phyloP scores from a whole-genome alignment of 2,329 filamentous ascomycete genomes.

The Sclerotinia minor region DNA sequence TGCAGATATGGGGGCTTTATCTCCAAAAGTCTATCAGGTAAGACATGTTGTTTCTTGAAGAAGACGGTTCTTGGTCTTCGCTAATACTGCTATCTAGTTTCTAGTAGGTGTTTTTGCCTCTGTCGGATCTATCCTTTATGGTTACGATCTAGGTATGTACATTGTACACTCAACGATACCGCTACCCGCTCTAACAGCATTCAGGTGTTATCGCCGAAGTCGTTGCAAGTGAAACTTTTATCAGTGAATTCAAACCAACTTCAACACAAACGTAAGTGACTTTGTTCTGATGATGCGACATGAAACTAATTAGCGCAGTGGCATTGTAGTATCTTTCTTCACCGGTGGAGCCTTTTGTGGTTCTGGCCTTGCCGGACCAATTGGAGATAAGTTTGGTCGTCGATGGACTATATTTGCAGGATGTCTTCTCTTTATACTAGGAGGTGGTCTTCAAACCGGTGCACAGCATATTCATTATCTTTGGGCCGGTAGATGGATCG shows the following conservation, averaged over 20 bases:
- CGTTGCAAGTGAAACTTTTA: slow-evolving; percentile 51
- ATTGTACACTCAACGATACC: slow-evolving; percentile 19
- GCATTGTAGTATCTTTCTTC: slow-evolving; percentile 74
- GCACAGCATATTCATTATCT: slow-evolving; percentile 60
- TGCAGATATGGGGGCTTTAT: slow-evolving; percentile 36
- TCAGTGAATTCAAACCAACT: slow-evolving; percentile 43
- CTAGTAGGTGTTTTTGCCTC: slow-evolving; percentile 52
- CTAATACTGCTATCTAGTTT: slow-evolving; percentile 35
- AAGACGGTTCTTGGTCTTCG: background rate
- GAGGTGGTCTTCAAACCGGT: slow-evolving; percentile 71
- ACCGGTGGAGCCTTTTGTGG: slow-evolving; percentile 60
- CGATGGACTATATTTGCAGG: slow-evolving; percentile 71
- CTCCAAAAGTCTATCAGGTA: slow-evolving; percentile 43
- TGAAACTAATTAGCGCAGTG: slow-evolving; percentile 46
- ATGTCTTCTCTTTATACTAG: slow-evolving; percentile 69
- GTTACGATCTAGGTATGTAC: slow-evolving; percentile 57
- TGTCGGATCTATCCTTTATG: slow-evolving; percentile 55
- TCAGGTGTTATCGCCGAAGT: slow-evolving; percentile 35
- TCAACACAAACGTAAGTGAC: slow-evolving; percentile 37
- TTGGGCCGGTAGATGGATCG: slow-evolving; percentile 68
- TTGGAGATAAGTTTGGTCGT: slow-evolving; percentile 65
- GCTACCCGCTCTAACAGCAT: slow-evolving; percentile 6
- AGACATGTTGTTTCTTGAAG: slow-evolving; percentile 5
- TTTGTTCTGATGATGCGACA: background rate
- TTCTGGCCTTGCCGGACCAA: slow-evolving; percentile 54